A percentile compares a stretch with the other conserved stretches of the same genome.
These are phyloP conservation scores for Vigna unguiculata DNA, from an alignment of 306 rosid species.

Conservation along the genomic window DNA sequence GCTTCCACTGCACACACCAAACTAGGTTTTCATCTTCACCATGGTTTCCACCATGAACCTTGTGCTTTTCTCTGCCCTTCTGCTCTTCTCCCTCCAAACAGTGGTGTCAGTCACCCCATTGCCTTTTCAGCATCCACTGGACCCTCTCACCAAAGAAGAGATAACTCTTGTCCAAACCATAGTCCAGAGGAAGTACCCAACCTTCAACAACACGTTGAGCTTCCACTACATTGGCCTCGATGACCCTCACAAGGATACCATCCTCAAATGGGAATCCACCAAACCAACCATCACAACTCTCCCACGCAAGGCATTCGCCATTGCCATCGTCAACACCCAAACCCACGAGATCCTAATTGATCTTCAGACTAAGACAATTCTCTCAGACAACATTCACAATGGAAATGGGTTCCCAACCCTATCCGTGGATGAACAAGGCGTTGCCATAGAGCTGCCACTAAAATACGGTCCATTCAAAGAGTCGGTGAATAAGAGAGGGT, in stretches of 20 bases:
- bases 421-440: slow-evolving; percentile 19
- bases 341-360: slow-evolving; percentile 43
- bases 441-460: slow-evolving; percentile 34
- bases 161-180: slow-evolving; percentile 26
- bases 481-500: slow-evolving; percentile 49
- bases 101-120: background rate
- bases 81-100: slow-evolving; percentile 26
- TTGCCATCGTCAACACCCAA: slow-evolving; percentile 27
- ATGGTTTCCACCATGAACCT: slow-evolving; percentile 31
- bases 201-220: background rate
- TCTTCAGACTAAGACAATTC: background rate
- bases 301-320: slow-evolving; percentile 41
- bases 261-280: slow-evolving; percentile 40
- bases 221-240: slow-evolving; percentile 51
- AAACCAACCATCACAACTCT: background rate
- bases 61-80: background rate
- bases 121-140: slow-evolving; percentile 43
- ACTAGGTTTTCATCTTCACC: background rate
- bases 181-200: slow-evolving; percentile 42
- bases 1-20: too few relatives aligned
- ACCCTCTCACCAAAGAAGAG: slow-evolving; percentile 45
- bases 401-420: slow-evolving; percentile 50
- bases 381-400: slow-evolving; percentile 38
- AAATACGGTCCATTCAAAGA: slow-evolving; percentile 43
- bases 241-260: slow-evolving; percentile 40